Conservation (phyloP, 805 yeast species). For the Phaffomyces thermotolerans region DNA sequence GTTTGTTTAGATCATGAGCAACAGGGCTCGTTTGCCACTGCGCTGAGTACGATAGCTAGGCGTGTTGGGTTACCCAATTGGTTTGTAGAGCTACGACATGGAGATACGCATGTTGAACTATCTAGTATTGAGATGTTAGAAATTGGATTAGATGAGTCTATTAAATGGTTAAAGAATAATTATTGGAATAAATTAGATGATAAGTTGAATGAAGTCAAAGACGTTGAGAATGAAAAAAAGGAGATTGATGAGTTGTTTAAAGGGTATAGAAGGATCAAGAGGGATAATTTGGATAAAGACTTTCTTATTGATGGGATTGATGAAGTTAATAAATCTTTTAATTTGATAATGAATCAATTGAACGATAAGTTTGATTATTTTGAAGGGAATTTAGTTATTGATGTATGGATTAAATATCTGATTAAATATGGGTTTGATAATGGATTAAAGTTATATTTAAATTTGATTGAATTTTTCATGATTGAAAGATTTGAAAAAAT, state of each 20-base stretch:
- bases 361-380: constrained; percentile 10
- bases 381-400: constrained; percentile 1
- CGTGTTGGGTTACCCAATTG: constrained; percentile 62
- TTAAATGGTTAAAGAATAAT: constrained; percentile 65
- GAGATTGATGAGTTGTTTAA: constrained; percentile 31
- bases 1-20: constrained; percentile 86
- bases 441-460: constrained; percentile 25
- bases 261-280: constrained; percentile 42
- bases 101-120: constrained; percentile 81
- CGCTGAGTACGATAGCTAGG: constrained; percentile 68
- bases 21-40: constrained; percentile 68
- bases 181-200: constrained; percentile 52
- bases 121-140: constrained; percentile 70
- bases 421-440: constrained; percentile 20
- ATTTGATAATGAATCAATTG: constrained; percentile 5
- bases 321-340: constrained; percentile 23
- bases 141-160: constrained; percentile 48
- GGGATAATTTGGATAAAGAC: constrained; percentile 31
- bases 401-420: not conserved
- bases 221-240: constrained; percentile 8
- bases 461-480: constrained; percentile 13
- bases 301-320: constrained; percentile 31
- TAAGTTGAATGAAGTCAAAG: constrained; percentile 2
- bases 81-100: constrained; percentile 86
- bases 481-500: constrained; percentile 1